Evolutionary conservation across 164 flowering plant species (phyloP).

Genomic region (Platanus orientalis): DNA sequence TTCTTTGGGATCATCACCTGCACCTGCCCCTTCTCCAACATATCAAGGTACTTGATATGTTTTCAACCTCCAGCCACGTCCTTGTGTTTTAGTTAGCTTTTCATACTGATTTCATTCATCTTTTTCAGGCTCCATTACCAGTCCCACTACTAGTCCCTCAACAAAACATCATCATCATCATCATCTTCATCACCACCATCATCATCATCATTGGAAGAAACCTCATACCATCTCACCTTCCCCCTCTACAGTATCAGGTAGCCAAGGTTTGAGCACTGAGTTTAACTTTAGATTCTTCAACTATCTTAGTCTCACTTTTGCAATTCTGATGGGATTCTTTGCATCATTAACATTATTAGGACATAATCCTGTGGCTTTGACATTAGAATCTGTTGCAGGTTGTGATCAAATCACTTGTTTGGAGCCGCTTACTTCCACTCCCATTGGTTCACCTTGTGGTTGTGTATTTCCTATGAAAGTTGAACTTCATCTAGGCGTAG

Average conservation of each 20-base stretch:
- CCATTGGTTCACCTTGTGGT: conserved; percentile 89
- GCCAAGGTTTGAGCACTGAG: conserved; percentile 9
- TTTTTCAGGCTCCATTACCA: conserved; percentile 34
- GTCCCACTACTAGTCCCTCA: conserved; percentile 26
- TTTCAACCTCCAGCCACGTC: conserved; percentile 6
- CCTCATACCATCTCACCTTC: conserved; percentile 44
- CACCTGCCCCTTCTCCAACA: conserved; percentile 53
- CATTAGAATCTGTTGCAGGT: conserved; percentile 38
- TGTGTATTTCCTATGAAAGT: conserved; percentile 95
- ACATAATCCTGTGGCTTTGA: conserved; percentile 6
- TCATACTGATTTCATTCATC: conserved; percentile 1
- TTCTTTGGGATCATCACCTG: conserved; percentile 28
- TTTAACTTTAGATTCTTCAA: neutral
- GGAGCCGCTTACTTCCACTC: conserved; percentile 76
- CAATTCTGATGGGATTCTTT: neutral
- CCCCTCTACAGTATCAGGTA: conserved; percentile 43
- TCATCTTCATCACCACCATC: conserved; percentile 34
- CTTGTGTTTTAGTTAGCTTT: neutral
- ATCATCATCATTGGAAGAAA: conserved; percentile 33
- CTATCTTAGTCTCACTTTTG: neutral
- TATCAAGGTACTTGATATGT: conserved; percentile 33
- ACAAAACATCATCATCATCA: conserved; percentile 26
- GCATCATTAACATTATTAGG: neutral
- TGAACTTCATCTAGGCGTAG: conserved; percentile 65
- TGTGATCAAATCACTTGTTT: conserved; percentile 69